These are phyloP conservation scores for Plantago lanceolata DNA, from an alignment of 305 asterid species.

Conservation along the genomic window DNA sequence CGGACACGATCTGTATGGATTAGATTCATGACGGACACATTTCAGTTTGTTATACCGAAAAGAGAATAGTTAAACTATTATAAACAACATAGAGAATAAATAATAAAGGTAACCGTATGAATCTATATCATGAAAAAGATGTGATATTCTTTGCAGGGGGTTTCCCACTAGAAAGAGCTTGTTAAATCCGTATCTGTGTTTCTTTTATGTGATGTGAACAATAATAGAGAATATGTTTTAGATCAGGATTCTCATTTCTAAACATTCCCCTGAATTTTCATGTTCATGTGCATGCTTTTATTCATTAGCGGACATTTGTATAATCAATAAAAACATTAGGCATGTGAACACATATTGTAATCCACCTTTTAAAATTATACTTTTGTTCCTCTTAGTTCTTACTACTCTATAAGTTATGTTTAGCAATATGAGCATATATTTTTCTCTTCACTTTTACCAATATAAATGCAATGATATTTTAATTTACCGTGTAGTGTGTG, in stretches of 20 bases:
- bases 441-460: no score
- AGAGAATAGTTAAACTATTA: no score
- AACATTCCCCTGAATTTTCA: no score
- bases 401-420: no score
- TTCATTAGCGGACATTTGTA: background rate
- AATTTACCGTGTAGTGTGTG: no score
- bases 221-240: background rate
- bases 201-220: background rate
- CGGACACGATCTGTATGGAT: no score
- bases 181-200: background rate
- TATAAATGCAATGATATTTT: no score
- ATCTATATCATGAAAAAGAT: background rate
- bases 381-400: no score
- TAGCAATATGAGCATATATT: no score
- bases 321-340: no score
- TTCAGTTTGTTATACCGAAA: no score
- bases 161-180: constrained; percentile 1
- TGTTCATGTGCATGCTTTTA: background rate
- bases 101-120: background rate
- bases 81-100: background rate
- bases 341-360: background rate
- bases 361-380: background rate
- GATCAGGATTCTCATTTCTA: background rate
- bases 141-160: background rate
- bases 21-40: no score